Conservation (phyloP, 768 basidiomycete species). For the Phaffia australis region DNA sequence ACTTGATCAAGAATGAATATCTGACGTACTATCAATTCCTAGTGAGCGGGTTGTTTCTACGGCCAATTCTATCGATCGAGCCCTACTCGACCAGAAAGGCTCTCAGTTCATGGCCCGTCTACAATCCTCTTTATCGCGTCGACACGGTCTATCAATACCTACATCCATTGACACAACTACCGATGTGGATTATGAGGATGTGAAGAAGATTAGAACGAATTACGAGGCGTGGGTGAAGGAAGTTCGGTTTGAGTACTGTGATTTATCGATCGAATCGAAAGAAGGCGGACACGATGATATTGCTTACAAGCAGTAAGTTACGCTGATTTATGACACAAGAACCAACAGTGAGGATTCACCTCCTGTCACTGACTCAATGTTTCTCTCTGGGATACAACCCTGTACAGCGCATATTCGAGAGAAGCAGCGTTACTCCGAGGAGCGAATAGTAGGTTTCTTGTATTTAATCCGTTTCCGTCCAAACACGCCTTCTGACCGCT, state of each 20-base stretch:
- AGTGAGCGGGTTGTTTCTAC: slow-evolving; percentile 67
- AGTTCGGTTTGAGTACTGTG: slow-evolving; percentile 66
- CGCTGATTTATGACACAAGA: no score
- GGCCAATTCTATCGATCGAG: slow-evolving; percentile 73
- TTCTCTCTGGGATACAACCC: neutral
- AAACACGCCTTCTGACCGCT: slow-evolving; percentile 1
- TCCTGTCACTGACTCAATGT: neutral
- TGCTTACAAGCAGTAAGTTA: slow-evolving; percentile 16
- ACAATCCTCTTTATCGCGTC: slow-evolving; percentile 16
- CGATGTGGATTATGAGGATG: neutral
- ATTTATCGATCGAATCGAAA: slow-evolving; percentile 7
- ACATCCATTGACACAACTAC: neutral
- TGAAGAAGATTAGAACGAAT: slow-evolving; percentile 43
- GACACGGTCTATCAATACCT: no score
- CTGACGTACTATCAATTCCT: neutral
- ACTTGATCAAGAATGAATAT: slow-evolving; percentile 3
- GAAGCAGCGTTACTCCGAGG: neutral
- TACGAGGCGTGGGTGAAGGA: slow-evolving; percentile 78
- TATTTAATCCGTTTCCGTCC: neutral
- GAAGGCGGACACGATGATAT: neutral
- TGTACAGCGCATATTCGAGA: slow-evolving; percentile 5
- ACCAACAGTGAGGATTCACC: neutral
- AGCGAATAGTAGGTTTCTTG: neutral
- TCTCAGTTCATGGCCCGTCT: slow-evolving; percentile 19
- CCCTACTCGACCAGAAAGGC: slow-evolving; percentile 79